phyloP scores from a whole-genome alignment of 257 asterid species.

The Solanum microdontum region DNA sequence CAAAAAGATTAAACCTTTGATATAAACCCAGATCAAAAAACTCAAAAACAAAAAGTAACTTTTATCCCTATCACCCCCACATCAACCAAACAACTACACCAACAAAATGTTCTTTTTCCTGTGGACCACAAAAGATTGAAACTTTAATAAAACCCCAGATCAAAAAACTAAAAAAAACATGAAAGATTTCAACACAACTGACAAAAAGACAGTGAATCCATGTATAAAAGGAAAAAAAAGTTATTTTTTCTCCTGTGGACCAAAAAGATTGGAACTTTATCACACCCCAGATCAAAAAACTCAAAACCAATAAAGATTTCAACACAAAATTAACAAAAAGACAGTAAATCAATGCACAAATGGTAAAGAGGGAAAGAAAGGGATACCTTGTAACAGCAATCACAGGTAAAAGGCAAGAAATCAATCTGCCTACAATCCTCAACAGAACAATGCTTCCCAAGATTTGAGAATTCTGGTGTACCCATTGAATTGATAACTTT shows the following conservation, averaged over 20 bases:
- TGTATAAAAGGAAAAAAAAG: not conserved
- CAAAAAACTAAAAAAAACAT: not conserved
- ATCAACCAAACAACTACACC: not conserved
- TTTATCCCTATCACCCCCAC: not conserved
- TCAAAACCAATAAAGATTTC: not conserved
- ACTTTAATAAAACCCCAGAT: not conserved
- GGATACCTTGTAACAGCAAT: slow-evolving; percentile 63
- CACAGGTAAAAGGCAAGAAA: slow-evolving; percentile 94
- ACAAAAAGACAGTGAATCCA: not conserved
- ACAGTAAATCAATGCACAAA: not conserved
- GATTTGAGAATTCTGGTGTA: slow-evolving; percentile 82
- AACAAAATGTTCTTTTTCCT: not conserved
- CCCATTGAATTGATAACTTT: slow-evolving; percentile 39
- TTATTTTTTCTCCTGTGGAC: not conserved
- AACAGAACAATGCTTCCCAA: slow-evolving; percentile 83
- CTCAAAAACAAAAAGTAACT: not conserved
- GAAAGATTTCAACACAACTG: not conserved
- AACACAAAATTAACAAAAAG: not conserved
- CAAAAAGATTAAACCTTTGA: not conserved
- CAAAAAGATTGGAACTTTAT: not conserved
- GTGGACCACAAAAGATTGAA: not conserved
- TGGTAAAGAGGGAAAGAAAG: not conserved
- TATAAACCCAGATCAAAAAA: not conserved
- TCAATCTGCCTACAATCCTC: slow-evolving; percentile 82
- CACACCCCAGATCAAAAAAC: not conserved